Evolutionary conservation across 2,329 filamentous ascomycete species (phyloP), one percentile per base, ranked within the genome.

Genomic region (Botrytis sinoallii): DNA sequence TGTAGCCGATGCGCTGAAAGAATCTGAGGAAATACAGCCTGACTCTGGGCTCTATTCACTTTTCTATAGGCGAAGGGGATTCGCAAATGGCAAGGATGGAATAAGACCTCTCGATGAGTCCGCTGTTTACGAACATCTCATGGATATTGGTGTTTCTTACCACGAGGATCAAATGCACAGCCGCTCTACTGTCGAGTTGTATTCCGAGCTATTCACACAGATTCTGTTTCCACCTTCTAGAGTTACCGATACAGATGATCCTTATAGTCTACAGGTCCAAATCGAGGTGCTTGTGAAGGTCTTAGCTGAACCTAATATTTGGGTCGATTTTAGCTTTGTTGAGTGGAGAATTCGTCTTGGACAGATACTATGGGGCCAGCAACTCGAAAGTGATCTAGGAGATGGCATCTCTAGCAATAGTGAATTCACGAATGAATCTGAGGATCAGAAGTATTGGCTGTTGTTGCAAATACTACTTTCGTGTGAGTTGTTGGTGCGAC

Each of bases 321-420:
- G 92, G 92, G 87, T 92, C 70, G 91, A 94, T 81, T 92, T 94
- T 76, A 91, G 90, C 32, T 86, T 90, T 46, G 89, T 93, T 10
- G 91, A 93, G 79, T 93, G 91, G 91, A 87, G 92, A 55, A 91
- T 94, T 74, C 86, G 91, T 20, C 84, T 94, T 1, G 92, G 92
- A 10, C 91, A 93, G 81, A 86, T 93, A 60, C 82, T 94, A 3
- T 94, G 91, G 91, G 90, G 87, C 25, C 83, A 84, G 25, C 82
- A 84, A 9, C 80, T 85, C 40, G 86, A 87, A 29, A 40, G 59
- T 60, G 87, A 88, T 76, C 84, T 86, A 65, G 85, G 85, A 61
- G 88, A 89, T 74, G 85, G 85, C 35, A 84, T 85, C n/a, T 84
- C 85, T 18, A 85, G 87, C 65, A 86, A 88, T 74, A 84, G 84